Percentiles rank a stretch among this genome's conserved stretches.
Evolutionary conservation across 805 yeast genomes (phyloP).

Genomic region (Cyberlindnera mississippiensis): DNA sequence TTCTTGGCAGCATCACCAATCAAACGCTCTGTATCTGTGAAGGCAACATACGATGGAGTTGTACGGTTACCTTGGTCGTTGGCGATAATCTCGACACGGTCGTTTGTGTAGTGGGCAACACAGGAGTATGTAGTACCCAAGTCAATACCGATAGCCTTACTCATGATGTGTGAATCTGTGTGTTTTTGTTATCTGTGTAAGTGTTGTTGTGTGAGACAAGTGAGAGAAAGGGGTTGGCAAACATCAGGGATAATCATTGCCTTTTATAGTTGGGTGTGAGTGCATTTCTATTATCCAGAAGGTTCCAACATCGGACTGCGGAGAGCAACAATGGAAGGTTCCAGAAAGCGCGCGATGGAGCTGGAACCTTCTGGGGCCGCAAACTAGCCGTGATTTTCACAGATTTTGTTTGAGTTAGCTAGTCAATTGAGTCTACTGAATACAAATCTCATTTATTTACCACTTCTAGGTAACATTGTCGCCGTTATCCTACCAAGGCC

Average conservation of each 20-base stretch:
- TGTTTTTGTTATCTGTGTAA: not conserved
- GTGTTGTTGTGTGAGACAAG: not conserved
- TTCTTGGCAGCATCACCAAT: constrained; percentile 75
- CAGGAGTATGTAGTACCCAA: constrained; percentile 97
- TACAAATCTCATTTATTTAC: no score
- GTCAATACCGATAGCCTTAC: constrained; percentile 77
- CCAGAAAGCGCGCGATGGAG: constrained; percentile 3
- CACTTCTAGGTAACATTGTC: no score
- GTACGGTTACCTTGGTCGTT: constrained; percentile 99
- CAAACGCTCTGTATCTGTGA: constrained; percentile 30
- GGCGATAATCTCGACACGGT: constrained; percentile 91
- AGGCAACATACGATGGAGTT: constrained; percentile 92
- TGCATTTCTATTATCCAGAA: constrained; percentile 7
- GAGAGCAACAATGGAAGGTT: constrained; percentile 9
- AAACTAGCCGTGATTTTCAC: no score
- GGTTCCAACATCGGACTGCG: constrained; percentile 3
- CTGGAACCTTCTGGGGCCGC: not conserved
- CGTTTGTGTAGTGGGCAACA: constrained; percentile 85
- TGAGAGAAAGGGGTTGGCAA: not conserved
- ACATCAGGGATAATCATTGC: not conserved
- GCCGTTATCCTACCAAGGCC: no score
- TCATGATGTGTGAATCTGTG: constrained; percentile 34
- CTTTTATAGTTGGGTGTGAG: constrained; percentile 8
- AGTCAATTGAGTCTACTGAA: no score
- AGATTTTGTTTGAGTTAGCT: no score